A percentile compares a stretch with the other conserved stretches of the same genome.
Evolutionary conservation across 192 early-diverging fungal genomes (phyloP).

Genomic region (Entomortierella lignicola): DNA sequence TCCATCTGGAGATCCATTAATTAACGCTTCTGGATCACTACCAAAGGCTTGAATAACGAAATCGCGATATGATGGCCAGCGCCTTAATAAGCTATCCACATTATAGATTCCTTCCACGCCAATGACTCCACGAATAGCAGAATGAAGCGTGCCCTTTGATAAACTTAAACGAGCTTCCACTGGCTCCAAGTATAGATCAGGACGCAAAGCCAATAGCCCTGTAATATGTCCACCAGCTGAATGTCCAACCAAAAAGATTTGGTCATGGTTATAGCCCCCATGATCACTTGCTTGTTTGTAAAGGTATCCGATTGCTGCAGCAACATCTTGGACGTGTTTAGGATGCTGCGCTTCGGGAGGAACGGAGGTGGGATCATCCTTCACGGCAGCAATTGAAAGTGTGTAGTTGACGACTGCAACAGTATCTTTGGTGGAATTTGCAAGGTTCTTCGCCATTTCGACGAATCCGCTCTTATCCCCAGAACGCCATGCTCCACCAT

Average conservation of each 20-base stretch:
- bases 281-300: conserved; percentile 13
- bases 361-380: conserved; percentile 34
- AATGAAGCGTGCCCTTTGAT: conserved; percentile 23
- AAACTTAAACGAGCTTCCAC: conserved; percentile 21
- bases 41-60: conserved; percentile 83
- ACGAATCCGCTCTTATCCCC: conserved; percentile 76
- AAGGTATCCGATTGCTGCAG: conserved; percentile 65
- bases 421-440: conserved; percentile 54
- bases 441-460: conserved; percentile 62
- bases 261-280: conserved; percentile 42
- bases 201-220: conserved; percentile 68
- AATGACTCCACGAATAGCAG: conserved; percentile 67
- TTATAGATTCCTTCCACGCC: conserved; percentile 91
- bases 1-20: conserved; percentile 61
- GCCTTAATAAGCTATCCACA: conserved; percentile 68
- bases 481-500: conserved; percentile 90
- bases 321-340: conserved; percentile 73
- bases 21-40: conserved; percentile 48
- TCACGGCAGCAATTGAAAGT: conserved; percentile 57
- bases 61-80: conserved; percentile 74
- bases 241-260: conserved; percentile 75
- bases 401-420: conserved; percentile 84
- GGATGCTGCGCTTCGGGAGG: conserved; percentile 69
- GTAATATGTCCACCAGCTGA: conserved; percentile 84
- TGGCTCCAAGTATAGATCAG: conserved; percentile 37